Conservation (phyloP, 306 rosid genomes). For the Amphicarpaea edgeworthii region DNA sequence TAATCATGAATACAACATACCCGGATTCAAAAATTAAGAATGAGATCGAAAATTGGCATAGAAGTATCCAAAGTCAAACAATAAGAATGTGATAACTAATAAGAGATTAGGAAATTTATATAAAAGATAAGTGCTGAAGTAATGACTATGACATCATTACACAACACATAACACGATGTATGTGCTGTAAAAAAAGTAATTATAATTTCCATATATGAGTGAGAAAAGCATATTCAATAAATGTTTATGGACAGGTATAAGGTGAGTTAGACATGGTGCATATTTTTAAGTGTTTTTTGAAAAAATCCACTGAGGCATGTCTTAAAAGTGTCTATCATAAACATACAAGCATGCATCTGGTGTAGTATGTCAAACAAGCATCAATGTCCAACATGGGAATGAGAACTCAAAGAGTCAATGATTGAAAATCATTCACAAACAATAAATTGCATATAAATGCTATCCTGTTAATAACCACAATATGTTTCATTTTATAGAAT, state of each 20-base stretch:
- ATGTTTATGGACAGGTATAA: conserved; percentile 12
- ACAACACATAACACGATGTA: conserved; percentile 10
- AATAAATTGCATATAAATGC: too few relatives aligned
- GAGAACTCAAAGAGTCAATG: too few relatives aligned
- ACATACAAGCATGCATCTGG: conserved; percentile 3
- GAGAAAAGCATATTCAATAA: not conserved
- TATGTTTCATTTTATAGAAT: conserved; percentile 26
- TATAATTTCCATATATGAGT: not conserved
- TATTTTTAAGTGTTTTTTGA: not conserved
- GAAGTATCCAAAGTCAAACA: not conserved
- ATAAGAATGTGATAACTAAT: not conserved
- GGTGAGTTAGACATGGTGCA: not conserved
- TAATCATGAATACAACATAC: conserved; percentile 18
- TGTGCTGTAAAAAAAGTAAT: not conserved
- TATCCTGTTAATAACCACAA: too few relatives aligned
- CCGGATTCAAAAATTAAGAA: conserved; percentile 18
- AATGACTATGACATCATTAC: not conserved
- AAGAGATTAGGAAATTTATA: conserved; percentile 2
- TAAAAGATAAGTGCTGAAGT: conserved; percentile 15
- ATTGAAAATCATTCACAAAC: too few relatives aligned
- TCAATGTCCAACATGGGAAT: not conserved
- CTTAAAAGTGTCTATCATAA: not conserved
- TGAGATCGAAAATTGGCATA: not conserved
- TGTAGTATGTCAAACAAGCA: not conserved
- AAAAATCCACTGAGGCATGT: conserved; percentile 20